A percentile compares a stretch with the other conserved stretches of the same genome.
Conservation (phyloP, 495 filamentous ascomycete species). For the Talaromyces proteolyticus region DNA sequence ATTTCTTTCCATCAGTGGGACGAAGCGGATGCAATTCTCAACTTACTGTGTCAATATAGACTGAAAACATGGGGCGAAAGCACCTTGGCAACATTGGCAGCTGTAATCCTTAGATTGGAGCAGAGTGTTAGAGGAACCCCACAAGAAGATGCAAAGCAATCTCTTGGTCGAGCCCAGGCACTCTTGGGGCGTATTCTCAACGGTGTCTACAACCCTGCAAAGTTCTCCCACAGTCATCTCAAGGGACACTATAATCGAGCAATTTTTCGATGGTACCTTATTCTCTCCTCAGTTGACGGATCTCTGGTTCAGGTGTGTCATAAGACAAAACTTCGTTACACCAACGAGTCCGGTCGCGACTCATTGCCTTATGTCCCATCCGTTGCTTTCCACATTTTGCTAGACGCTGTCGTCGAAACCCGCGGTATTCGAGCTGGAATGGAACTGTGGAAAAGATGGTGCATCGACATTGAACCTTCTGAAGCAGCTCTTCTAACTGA, state of each 20-base stretch:
- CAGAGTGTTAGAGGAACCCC: conserved; percentile 10
- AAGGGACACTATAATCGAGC: conserved; percentile 21
- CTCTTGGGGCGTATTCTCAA: conserved; percentile 25
- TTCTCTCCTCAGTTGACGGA: conserved; percentile 24
- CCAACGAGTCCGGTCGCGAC: conserved; percentile 5
- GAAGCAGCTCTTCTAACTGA: conserved; percentile 15
- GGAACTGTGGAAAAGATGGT: conserved; percentile 37
- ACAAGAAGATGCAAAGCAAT: conserved; percentile 5
- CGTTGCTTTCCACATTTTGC: conserved; percentile 39
- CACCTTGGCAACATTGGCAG: conserved; percentile 36
- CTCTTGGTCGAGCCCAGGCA: conserved; percentile 20
- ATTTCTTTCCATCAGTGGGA: conserved; percentile 42
- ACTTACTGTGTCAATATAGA: conserved; percentile 32
- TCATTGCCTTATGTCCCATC: conserved; percentile 22
- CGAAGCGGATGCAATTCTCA: conserved; percentile 34
- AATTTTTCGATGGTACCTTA: conserved; percentile 18
- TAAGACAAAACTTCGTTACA: conserved; percentile 12
- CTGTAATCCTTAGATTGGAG: conserved; percentile 34
- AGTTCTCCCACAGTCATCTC: conserved; percentile 7
- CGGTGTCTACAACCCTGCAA: conserved; percentile 25
- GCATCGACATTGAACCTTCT: conserved; percentile 20
- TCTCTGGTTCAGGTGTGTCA: conserved; percentile 14
- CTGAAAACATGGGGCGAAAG: conserved; percentile 42
- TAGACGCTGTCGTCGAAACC: conserved; percentile 40
- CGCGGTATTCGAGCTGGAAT: conserved; percentile 36